These are phyloP conservation scores for Aspergillaceae sp. DNA, from an alignment of 2,329 filamentous ascomycete species.

Conservation along the genomic window DNA sequence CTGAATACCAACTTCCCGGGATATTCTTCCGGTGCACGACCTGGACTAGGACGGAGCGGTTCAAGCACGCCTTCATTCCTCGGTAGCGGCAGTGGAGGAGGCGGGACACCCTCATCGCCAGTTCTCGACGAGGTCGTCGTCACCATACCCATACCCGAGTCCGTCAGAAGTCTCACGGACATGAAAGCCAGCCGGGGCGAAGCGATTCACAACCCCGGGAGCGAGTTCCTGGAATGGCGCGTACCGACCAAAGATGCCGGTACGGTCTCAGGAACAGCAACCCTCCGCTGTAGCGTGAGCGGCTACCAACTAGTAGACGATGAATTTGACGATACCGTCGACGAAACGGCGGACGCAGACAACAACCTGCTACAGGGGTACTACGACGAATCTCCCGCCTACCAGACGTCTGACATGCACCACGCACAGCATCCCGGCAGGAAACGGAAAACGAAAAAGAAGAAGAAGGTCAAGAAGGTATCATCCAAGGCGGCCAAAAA, in stretches of 20 bases:
- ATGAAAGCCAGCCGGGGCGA: conserved; percentile 75
- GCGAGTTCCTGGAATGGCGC: conserved; percentile 69
- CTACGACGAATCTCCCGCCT: conserved; percentile 34
- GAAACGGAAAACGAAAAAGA: conserved; percentile 31
- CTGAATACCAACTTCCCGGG: conserved; percentile 59
- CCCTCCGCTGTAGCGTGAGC: conserved; percentile 70
- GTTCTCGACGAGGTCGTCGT: conserved; percentile 68
- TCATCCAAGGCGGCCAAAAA: conserved; percentile 9
- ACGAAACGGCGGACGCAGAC: conserved; percentile 24
- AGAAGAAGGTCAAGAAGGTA: conserved; percentile 25
- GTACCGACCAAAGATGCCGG: conserved; percentile 69
- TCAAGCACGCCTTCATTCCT: conserved; percentile 44
- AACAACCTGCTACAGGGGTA: conserved; percentile 39
- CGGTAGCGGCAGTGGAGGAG: conserved; percentile 34
- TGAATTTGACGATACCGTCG: conserved; percentile 37
- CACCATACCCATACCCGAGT: conserved; percentile 66
- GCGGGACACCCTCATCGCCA: conserved; percentile 52
- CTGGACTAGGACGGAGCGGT: conserved; percentile 29
- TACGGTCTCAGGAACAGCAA: conserved; percentile 58
- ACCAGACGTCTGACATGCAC: conserved; percentile 13
- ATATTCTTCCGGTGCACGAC: conserved; percentile 33
- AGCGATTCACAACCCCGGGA: conserved; percentile 67
- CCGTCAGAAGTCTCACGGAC: conserved; percentile 75
- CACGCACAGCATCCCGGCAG: conserved; percentile 10
- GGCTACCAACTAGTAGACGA: conserved; percentile 49